These are phyloP conservation scores for Mycena venus DNA, from an alignment of 768 basidiomycete genomes.

Conservation along the genomic window DNA sequence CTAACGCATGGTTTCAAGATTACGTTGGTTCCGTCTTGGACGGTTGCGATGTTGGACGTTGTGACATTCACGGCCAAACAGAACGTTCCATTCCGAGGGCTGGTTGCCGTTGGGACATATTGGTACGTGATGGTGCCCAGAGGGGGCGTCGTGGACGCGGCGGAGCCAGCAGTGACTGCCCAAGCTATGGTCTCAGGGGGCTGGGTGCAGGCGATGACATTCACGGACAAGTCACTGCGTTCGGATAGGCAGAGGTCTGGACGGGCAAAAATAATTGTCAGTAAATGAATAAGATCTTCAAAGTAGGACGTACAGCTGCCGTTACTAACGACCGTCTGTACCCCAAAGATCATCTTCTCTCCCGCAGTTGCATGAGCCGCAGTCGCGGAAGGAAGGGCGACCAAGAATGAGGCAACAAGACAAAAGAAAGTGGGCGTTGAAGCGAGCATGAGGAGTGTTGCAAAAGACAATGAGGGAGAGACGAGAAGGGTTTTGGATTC, in stretches of 20 bases:
- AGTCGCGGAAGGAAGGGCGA: neutral
- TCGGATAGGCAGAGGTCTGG: neutral
- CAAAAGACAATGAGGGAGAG: too few relatives aligned
- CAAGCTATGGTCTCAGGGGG: neutral
- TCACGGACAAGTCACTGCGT: neutral
- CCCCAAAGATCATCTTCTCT: neutral
- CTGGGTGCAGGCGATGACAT: neutral
- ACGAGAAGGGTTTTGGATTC: too few relatives aligned
- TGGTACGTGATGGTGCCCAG: neutral
- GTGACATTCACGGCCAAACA: neutral
- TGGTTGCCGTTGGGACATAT: neutral
- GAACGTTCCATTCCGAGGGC: neutral
- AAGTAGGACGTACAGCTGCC: neutral
- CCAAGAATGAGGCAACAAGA: too few relatives aligned
- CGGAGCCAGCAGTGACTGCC: neutral
- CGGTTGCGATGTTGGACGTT: neutral
- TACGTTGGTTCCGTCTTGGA: neutral
- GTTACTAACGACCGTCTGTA: neutral
- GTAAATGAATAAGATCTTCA: neutral
- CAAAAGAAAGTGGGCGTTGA: too few relatives aligned
- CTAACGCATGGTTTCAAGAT: neutral
- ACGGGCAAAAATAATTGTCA: too few relatives aligned
- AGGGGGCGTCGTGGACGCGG: neutral
- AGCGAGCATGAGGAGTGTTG: too few relatives aligned
- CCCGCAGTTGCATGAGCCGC: neutral